These are phyloP conservation scores for Apostasia ramifera DNA, from an alignment of 106 monocot genomes.

Conservation along the genomic window DNA sequence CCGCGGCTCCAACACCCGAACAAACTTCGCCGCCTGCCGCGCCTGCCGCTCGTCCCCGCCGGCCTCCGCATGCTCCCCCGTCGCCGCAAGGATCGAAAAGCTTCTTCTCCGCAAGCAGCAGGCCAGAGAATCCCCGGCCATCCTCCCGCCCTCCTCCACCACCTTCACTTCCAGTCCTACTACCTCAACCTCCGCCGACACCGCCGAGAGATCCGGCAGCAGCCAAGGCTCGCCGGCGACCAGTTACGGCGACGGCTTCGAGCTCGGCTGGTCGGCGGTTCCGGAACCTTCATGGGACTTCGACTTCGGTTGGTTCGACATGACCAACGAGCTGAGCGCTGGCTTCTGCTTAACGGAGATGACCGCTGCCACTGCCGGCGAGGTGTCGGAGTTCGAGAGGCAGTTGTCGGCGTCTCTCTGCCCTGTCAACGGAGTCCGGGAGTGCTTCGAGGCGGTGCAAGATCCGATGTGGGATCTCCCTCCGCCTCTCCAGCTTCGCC, in stretches of 20 bases:
- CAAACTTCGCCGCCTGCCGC: conserved; percentile 30
- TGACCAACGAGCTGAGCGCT: neutral
- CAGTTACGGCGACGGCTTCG: neutral
- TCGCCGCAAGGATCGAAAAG: conserved; percentile 5
- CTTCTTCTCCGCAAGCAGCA: conserved; percentile 6
- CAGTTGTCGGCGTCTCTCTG: conserved; percentile 46
- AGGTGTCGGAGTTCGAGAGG: conserved; percentile 27
- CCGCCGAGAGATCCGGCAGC: neutral
- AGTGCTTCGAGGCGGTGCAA: conserved; percentile 45
- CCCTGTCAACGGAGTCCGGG: conserved; percentile 47
- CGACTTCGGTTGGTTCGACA: neutral
- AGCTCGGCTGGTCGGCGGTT: neutral
- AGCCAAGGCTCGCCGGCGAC: neutral
- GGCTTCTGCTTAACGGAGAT: neutral
- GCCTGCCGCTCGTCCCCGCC: neutral
- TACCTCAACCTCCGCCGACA: neutral
- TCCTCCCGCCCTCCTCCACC: neutral
- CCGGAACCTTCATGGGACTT: conserved; percentile 8
- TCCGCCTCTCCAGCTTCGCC: conserved; percentile 29
- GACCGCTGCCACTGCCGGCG: neutral
- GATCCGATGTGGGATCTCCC: conserved; percentile 38
- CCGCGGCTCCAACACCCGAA: conserved; percentile 50
- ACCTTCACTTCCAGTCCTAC: too few species aligned
- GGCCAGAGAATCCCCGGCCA: neutral
- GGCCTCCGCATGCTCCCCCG: conserved; percentile 12